Percentiles rank a stretch among this genome's conserved stretches.
These are phyloP conservation scores for Pisolithus tinctorius DNA, from an alignment of 768 basidiomycete species.

Conservation along the genomic window DNA sequence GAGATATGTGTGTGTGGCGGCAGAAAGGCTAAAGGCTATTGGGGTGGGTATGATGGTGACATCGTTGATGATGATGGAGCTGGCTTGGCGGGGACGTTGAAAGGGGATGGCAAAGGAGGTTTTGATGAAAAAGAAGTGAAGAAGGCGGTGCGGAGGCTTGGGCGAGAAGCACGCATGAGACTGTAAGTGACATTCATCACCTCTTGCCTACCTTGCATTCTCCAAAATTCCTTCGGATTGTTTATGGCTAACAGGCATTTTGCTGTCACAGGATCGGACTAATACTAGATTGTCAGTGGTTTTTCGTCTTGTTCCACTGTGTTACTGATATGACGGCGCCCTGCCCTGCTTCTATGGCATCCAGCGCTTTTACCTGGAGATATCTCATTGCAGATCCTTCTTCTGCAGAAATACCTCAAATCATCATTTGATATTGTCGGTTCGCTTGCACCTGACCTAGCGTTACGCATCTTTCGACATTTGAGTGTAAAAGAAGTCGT, in stretches of 20 bases:
- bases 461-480: conserved; percentile 54
- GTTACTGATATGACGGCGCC: neutral
- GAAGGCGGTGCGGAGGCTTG: conserved; percentile 53
- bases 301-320: neutral
- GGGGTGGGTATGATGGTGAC: conserved; percentile 56
- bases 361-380: conserved; percentile 78
- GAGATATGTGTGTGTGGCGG: conserved; percentile 52
- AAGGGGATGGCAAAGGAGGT: conserved; percentile 39
- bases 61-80: conserved; percentile 37
- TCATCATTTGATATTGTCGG: conserved; percentile 82
- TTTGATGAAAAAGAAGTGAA: conserved; percentile 70
- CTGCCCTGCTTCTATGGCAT: conserved; percentile 8
- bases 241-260: too few relatives aligned
- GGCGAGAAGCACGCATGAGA: conserved; percentile 64
- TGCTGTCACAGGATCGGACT: conserved; percentile 19
- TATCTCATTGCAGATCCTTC: conserved; percentile 74
- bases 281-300: conserved; percentile 20
- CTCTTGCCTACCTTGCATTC: too few relatives aligned
- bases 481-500: conserved; percentile 58
- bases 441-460: conserved; percentile 57
- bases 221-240: too few relatives aligned
- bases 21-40: conserved; percentile 56
- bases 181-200: conserved; percentile 42
- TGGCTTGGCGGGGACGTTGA: conserved; percentile 43
- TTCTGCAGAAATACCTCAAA: conserved; percentile 77